phyloP scores from a whole-genome alignment of 805 yeast genomes.

The Candida coleopterorum region DNA sequence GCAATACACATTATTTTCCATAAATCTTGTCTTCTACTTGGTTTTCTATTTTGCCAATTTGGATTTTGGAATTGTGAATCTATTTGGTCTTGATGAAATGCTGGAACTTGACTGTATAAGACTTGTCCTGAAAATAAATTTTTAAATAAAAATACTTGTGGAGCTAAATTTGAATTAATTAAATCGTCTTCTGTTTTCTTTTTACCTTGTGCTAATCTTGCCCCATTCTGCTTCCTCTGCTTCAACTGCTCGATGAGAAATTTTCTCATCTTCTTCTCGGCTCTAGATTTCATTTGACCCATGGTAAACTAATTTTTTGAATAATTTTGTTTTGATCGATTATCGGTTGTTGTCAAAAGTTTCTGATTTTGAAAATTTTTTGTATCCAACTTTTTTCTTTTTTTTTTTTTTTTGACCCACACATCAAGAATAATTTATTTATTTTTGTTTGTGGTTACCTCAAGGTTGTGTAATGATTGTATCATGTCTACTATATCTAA shows the following conservation, averaged over 20 bases:
- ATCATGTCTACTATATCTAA: constrained; percentile 6
- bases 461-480: neutral
- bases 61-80: constrained; percentile 72
- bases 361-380: constrained; percentile 4
- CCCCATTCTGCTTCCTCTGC: constrained; percentile 38
- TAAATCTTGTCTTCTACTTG: constrained; percentile 74
- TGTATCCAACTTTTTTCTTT: constrained; percentile 3
- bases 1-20: constrained; percentile 92
- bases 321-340: neutral
- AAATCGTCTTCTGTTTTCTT: constrained; percentile 30
- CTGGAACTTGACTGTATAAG: constrained; percentile 80
- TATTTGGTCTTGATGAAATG: constrained; percentile 53
- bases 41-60: constrained; percentile 84
- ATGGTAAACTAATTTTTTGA: too few species aligned
- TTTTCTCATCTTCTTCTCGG: constrained; percentile 45
- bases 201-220: constrained; percentile 37
- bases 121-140: constrained; percentile 89
- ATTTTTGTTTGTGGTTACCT: too few species aligned
- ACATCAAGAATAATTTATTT: neutral
- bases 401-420: constrained; percentile 4
- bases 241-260: constrained; percentile 42
- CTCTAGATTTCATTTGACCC: constrained; percentile 23
- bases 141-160: constrained; percentile 78
- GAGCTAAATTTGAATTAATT: constrained; percentile 57
- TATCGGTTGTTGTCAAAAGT: too few species aligned